phyloP scores from a whole-genome alignment of 1,284 basidiomycete genomes.

The Ceratobasidium theobromae region DNA sequence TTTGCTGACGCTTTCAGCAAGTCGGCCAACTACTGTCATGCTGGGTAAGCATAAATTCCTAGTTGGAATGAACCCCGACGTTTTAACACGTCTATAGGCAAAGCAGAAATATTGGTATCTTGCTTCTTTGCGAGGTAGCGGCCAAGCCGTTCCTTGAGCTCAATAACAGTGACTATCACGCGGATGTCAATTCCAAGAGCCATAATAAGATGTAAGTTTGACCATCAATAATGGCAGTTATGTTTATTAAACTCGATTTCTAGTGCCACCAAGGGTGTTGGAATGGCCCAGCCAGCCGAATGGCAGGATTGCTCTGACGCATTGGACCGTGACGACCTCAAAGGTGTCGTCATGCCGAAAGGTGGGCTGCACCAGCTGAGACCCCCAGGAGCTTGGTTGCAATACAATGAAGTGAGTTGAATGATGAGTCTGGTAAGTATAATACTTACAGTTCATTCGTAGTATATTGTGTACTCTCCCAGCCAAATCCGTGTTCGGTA shows the following conservation, averaged over 20 bases:
- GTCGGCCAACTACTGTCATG: constrained; percentile 34
- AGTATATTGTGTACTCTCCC: constrained; percentile 38
- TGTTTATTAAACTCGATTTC: background rate
- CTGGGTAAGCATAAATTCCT: constrained; percentile 1
- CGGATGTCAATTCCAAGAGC: constrained; percentile 32
- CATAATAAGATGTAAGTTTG: constrained; percentile 32
- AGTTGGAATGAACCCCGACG: background rate
- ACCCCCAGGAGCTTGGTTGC: constrained; percentile 22
- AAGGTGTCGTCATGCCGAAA: constrained; percentile 35
- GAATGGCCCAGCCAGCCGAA: constrained; percentile 31
- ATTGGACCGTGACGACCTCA: constrained; percentile 34
- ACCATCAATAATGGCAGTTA: background rate
- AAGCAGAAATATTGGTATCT: constrained; percentile 35
- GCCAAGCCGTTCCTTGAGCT: constrained; percentile 35
- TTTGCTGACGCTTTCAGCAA: constrained; percentile 46
- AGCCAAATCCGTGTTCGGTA: constrained; percentile 36
- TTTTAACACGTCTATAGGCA: background rate
- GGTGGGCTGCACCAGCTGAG: constrained; percentile 28
- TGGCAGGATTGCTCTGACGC: constrained; percentile 35
- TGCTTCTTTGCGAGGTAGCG: constrained; percentile 37
- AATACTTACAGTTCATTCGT: background rate
- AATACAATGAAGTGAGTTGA: constrained; percentile 36
- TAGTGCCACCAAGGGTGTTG: constrained; percentile 37
- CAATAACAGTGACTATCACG: constrained; percentile 34
- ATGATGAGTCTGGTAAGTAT: background rate